Evolutionary conservation across 1,284 basidiomycete genomes (phyloP), one percentile per base, ranked within the genome.

Genomic region (Porphyrellus sp.): DNA sequence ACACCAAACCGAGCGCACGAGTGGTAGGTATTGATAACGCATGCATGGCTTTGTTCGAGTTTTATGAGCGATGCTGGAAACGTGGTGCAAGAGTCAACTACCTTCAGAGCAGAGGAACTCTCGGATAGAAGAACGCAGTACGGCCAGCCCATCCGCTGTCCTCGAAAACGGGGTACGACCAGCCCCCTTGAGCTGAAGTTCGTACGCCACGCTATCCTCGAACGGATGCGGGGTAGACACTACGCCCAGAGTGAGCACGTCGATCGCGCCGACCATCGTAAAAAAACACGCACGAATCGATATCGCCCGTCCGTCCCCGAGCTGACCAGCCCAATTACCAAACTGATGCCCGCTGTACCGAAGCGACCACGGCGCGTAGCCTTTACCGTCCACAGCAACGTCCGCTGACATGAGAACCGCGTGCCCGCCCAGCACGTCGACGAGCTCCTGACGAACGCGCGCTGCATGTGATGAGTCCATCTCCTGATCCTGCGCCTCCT

Each of bases 111-210:
- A 86, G 3, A 94, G 79, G 61, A 85, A 98, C 73, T 99, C 96
- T 48, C 96, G 85, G 35, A 98, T 86, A 6, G 93, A 94, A 37
- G 92, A 94, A 24, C 93, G 85, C 16, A 95, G 73, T 1, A 97
- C 94, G 2, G 96, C 96, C 8, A 98, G 78, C 0, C 96, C 96
- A 69, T 99, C 96, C 1, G 94, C 96, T 39, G 74, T 76, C 41
- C 96, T 81, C 1, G 93, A 92, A 72, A 96, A 98, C 0, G 96
- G 95, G 1, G 96, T 99, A 9, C 96, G 80, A 0, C 96, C 96
- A 1, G 88, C 85, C 0, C 96, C 96, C 67, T 98, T 99, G 59
- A 98, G 80, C 69, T 98, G 96, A 5, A 99, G 77, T 67, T 98
- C 94, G 59, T 85, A 86, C 0, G 77, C 74, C 3, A 79, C 72